Evolutionary conservation across 2,329 filamentous ascomycete genomes (phyloP).

Genomic region (Dothideomycetes sp.): DNA sequence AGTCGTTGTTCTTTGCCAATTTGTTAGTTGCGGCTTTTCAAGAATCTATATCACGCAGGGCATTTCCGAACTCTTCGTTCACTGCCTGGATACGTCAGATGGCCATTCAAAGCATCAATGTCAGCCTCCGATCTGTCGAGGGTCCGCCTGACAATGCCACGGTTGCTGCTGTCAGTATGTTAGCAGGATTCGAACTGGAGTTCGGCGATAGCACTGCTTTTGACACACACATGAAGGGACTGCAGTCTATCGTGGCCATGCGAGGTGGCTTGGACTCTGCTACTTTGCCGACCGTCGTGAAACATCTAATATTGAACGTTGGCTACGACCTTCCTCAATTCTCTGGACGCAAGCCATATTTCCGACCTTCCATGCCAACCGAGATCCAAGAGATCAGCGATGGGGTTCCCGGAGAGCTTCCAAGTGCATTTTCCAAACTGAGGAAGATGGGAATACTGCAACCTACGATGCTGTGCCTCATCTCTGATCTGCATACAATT

Average conservation of each 20-base stretch:
- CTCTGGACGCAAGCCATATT: not conserved
- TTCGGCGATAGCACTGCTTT: not conserved
- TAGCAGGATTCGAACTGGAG: constrained; percentile 1
- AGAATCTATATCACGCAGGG: not conserved
- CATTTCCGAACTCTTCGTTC: not conserved
- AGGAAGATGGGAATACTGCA: not conserved
- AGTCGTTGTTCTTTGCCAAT: not conserved
- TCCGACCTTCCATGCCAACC: not conserved
- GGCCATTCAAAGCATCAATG: not conserved
- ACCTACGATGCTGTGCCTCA: not conserved
- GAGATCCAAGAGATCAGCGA: not conserved
- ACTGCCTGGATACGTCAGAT: not conserved
- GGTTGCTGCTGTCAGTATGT: not conserved
- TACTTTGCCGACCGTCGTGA: not conserved
- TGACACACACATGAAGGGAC: not conserved
- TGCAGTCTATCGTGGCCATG: not conserved
- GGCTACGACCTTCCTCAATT: not conserved
- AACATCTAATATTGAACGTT: not conserved
- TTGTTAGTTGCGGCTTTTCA: not conserved
- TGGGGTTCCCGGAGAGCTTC: not conserved
- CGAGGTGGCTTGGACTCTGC: not conserved
- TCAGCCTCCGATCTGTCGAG: not conserved
- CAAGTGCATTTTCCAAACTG: not conserved
- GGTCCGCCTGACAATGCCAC: not conserved
- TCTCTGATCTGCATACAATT: not conserved